phyloP scores from a whole-genome alignment of 1,284 basidiomycete species.

The Ceratobasidium theobromae region DNA sequence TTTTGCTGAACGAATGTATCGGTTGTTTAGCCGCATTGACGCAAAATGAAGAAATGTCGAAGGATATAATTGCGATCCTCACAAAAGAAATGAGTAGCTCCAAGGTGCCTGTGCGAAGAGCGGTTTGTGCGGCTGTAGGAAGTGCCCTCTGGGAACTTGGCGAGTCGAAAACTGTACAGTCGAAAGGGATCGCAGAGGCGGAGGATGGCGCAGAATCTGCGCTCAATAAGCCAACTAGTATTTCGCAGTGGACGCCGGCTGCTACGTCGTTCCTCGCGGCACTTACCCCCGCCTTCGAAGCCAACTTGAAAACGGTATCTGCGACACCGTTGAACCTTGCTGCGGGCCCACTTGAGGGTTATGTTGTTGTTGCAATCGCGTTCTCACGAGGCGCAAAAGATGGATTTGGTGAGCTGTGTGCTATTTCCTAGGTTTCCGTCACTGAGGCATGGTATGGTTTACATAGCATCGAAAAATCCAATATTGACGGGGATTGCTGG shows the following conservation, averaged over 20 bases:
- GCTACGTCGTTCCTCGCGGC: constrained; percentile 41
- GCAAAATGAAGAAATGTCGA: constrained; percentile 17
- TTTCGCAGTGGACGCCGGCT: constrained; percentile 43
- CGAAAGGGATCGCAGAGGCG: too few relatives aligned
- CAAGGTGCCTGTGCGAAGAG: constrained; percentile 56
- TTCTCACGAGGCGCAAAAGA: constrained; percentile 19
- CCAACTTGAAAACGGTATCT: constrained; percentile 64
- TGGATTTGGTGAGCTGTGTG: constrained; percentile 12
- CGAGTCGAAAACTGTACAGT: too few relatives aligned
- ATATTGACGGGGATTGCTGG: constrained; percentile 41
- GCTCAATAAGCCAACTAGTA: too few relatives aligned
- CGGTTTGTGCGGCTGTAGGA: constrained; percentile 57
- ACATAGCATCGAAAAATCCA: constrained; percentile 40
- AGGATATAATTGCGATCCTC: constrained; percentile 30
- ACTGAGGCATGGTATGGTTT: constrained; percentile 22
- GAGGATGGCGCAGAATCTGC: too few relatives aligned
- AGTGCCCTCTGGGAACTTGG: constrained; percentile 50
- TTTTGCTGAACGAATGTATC: not conserved
- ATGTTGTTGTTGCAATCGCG: constrained; percentile 65
- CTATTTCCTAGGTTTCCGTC: not conserved
- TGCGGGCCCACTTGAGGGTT: constrained; percentile 78
- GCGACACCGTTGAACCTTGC: constrained; percentile 58
- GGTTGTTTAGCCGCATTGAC: not conserved
- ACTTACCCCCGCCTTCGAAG: constrained; percentile 64
- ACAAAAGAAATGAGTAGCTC: constrained; percentile 42